phyloP scores from a whole-genome alignment of 116 monocot genomes.

The Cymodocea nodosa region DNA sequence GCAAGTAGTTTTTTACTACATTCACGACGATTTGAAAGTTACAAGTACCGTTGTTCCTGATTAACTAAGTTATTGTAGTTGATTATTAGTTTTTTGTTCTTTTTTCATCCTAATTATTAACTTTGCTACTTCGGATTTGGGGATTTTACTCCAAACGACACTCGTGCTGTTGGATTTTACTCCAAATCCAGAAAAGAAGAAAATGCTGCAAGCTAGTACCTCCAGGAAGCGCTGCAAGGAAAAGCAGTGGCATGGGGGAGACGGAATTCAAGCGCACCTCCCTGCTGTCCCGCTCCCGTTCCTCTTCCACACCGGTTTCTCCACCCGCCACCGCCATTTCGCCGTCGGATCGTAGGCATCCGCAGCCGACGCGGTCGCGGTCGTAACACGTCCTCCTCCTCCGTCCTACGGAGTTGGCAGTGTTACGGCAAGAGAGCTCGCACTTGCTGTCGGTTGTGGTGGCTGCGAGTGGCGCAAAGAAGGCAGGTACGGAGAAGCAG shows the following conservation, averaged over 20 bases:
- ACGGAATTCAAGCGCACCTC: conserved; percentile 43
- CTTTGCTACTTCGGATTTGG: too few relatives aligned
- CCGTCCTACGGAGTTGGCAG: neutral
- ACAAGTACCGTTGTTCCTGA: neutral
- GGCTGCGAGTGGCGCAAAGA: neutral
- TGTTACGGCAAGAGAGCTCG: neutral
- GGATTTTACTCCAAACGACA: too few relatives aligned
- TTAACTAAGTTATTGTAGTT: neutral
- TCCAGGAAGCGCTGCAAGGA: conserved; percentile 55
- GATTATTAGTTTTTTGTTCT: too few relatives aligned
- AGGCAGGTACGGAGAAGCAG: neutral
- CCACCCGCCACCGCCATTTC: neutral
- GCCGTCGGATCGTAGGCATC: neutral
- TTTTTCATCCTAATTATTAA: too few relatives aligned
- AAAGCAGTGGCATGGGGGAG: conserved; percentile 43
- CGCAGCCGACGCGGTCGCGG: neutral
- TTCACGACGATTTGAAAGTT: too few relatives aligned
- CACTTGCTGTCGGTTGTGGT: too few relatives aligned
- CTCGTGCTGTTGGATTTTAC: too few relatives aligned
- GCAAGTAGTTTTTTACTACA: too few relatives aligned
- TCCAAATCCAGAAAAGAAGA: neutral
- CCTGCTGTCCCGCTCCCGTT: neutral
- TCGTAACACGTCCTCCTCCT: neutral
- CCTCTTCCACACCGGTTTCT: conserved; percentile 1
- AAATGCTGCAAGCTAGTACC: conserved; percentile 11